Evolutionary conservation across 2,329 filamentous ascomycete species (phyloP).

Genomic region (Trichophyton simii): DNA sequence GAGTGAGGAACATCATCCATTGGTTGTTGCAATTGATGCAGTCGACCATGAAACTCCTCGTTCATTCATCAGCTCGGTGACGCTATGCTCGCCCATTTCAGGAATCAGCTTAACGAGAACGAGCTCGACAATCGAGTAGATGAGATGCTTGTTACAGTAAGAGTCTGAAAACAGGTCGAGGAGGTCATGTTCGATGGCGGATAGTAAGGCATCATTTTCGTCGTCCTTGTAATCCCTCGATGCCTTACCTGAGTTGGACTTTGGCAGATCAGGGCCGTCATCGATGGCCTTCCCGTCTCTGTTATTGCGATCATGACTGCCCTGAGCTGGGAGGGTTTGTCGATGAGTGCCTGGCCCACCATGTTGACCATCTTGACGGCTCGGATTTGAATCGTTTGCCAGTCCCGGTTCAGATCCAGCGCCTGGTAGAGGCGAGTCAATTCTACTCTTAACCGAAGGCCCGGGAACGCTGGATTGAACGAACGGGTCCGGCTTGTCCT

Average conservation of each 20-base stretch:
- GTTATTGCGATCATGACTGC: conserved; percentile 3
- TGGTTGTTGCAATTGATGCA: background rate
- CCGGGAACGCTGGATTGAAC: background rate
- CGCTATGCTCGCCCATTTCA: conserved; percentile 61
- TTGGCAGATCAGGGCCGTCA: background rate
- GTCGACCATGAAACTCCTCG: conserved; percentile 36
- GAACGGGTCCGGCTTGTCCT: background rate
- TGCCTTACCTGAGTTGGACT: background rate
- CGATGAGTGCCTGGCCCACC: background rate
- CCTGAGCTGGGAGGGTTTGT: conserved; percentile 5
- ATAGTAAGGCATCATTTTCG: conserved; percentile 40
- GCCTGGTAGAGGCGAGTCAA: conserved; percentile 3
- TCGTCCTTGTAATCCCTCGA: conserved; percentile 17
- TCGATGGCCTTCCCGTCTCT: background rate
- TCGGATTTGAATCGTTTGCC: conserved; percentile 9
- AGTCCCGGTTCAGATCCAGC: conserved; percentile 9
- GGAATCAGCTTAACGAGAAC: conserved; percentile 72
- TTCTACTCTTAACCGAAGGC: background rate
- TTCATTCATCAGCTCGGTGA: conserved; percentile 61
- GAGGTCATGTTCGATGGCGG: conserved; percentile 49
- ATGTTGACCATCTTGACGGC: background rate
- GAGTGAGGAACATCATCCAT: background rate
- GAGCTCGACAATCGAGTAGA: conserved; percentile 72
- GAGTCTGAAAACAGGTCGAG: conserved; percentile 65
- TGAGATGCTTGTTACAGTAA: conserved; percentile 85